Conservation (phyloP, 176 grass and related monocot genomes). For the Aegilops tauschii region DNA sequence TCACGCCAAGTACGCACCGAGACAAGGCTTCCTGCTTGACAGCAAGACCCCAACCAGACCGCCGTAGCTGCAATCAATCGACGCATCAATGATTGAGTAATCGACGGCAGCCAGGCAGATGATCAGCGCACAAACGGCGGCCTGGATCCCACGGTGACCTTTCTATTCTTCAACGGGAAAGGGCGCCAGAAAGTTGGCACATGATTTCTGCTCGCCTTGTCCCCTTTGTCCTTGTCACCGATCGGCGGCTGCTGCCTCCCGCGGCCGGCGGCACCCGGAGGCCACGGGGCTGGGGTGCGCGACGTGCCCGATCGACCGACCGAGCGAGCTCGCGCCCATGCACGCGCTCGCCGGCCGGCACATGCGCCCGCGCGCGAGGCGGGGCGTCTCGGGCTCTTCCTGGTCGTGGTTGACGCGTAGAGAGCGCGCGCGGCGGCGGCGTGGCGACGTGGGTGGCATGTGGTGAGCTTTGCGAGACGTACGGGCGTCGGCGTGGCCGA, state of each 20-base stretch:
- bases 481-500: background rate
- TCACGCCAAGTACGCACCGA: background rate
- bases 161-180: conserved; percentile 7
- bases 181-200: conserved; percentile 1
- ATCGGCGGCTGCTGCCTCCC: background rate
- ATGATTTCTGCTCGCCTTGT: conserved; percentile 9
- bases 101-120: background rate
- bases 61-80: background rate
- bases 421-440: background rate
- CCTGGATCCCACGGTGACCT: conserved; percentile 1
- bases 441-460: background rate
- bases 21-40: background rate
- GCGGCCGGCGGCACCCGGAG: background rate
- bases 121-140: background rate
- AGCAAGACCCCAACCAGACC: background rate
- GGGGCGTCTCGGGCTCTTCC: background rate
- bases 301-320: background rate
- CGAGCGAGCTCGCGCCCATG: background rate
- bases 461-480: background rate
- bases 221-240: background rate
- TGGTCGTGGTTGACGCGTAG: background rate
- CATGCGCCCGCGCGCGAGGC: background rate
- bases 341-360: background rate
- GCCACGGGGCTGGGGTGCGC: background rate
- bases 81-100: background rate